Evolutionary conservation across 495 filamentous ascomycete species (phyloP).

Genomic region (Penicilliopsis zonata): DNA sequence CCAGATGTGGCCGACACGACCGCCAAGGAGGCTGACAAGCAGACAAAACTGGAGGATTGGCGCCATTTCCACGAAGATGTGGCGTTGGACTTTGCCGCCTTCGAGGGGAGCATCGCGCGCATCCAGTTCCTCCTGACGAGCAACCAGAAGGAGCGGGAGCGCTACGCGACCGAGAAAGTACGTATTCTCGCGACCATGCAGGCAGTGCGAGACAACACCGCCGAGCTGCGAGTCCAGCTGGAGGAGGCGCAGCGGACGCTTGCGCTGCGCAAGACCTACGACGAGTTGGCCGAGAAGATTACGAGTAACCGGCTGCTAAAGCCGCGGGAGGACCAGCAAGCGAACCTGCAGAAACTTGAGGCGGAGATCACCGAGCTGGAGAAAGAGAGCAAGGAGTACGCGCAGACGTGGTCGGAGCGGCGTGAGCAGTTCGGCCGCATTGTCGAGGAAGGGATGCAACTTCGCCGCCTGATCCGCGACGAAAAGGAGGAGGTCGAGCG

Average conservation of each 20-base stretch:
- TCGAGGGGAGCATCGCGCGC: conserved; percentile 76
- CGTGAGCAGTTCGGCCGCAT: conserved; percentile 82
- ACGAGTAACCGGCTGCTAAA: conserved; percentile 67
- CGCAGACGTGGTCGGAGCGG: conserved; percentile 72
- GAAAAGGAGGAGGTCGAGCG: conserved; percentile 83
- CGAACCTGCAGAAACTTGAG: conserved; percentile 65
- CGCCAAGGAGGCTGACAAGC: conserved; percentile 22
- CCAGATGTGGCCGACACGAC: conserved; percentile 23
- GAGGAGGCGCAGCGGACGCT: conserved; percentile 63
- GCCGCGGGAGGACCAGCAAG: conserved; percentile 70
- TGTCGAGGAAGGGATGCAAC: conserved; percentile 78
- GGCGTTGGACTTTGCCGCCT: conserved; percentile 78
- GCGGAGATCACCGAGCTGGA: conserved; percentile 82
- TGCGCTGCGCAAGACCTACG: conserved; percentile 74
- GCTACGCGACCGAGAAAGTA: conserved; percentile 70
- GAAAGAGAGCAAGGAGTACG: conserved; percentile 71
- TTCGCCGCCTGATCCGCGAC: conserved; percentile 77
- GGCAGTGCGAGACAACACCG: conserved; percentile 63
- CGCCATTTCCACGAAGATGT: conserved; percentile 66
- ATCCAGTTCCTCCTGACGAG: conserved; percentile 78
- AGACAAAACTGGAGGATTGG: conserved; percentile 41
- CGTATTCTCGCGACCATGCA: conserved; percentile 66
- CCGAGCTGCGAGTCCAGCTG: conserved; percentile 55
- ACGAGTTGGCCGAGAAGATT: conserved; percentile 76
- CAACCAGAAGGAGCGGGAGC: conserved; percentile 73